Base-by-base conservation (phyloP, 2,329 filamentous ascomycete species). In the Ceratocystis diversiconidia region DNA sequence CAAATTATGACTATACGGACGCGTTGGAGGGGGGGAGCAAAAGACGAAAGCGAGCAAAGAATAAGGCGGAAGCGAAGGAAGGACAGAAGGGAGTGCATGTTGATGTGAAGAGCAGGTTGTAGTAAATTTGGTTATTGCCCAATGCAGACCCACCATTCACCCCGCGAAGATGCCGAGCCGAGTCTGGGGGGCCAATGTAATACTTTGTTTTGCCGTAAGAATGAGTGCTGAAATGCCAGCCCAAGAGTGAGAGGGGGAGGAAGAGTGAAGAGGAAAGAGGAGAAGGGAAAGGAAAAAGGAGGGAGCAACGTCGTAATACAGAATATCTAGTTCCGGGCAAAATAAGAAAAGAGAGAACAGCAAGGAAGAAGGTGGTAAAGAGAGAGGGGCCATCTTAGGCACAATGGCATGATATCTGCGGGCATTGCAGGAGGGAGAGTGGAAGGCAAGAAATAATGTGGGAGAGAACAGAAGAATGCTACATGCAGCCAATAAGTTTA, bases 331-430 rank as follows among this genome's bases (percentile, higher is more conserved):
- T 59, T 59, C 28, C 52, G 15, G 52, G n/a, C 15, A 19, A 48
- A 19, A 19, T 48, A 48, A 48, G 44, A 48, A 55, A 55, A 55
- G 19, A 30, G 17, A 22, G 17, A 32, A 50, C 46, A 50, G n/a
- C 17, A 59, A 19, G 32, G 25, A 59, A 17, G n/a, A 25, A 36
- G 25, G 5, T 52, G 25, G 25, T 10, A 52, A 52, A 52, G 19
- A 10, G 22, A 57, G 52, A 59, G 28, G 12, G 36, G 52, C n/a
- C 52, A 59, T 32, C 52, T 59, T 59, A 15, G 52, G 52, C 52
- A 59, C 52, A 59, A 32, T 59, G 52, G 52, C 52, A 30, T 59
- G 52, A 59, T 59, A 30, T n/a, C 15, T 32, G 52, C 52, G 52
- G 52, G 52, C 52, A 59, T 36, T 62, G 44, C 36, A 30, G 60